Evolutionary conservation across 352 stramenopile genomes (phyloP).

Genomic region (Phytophthora nicotianae): DNA sequence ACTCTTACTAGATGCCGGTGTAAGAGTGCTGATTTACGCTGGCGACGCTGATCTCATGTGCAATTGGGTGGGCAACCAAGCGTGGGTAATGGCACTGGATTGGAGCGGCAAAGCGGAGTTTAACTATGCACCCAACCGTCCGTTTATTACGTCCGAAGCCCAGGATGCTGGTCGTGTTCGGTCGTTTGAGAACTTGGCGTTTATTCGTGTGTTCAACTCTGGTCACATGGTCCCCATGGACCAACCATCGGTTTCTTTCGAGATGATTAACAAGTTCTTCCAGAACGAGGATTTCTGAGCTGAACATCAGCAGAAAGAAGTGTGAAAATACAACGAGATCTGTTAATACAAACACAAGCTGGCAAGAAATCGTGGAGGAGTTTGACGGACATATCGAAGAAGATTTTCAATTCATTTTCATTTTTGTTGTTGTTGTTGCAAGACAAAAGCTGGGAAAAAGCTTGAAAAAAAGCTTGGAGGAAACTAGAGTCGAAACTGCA

Average conservation of each 20-base stretch:
- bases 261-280: constrained; percentile 94
- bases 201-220: constrained; percentile 93
- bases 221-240: constrained; percentile 96
- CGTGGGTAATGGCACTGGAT: constrained; percentile 92
- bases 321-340: constrained; percentile 1
- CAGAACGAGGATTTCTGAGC: constrained; percentile 49
- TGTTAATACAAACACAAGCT: constrained; percentile 3
- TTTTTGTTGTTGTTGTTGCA: too few relatives aligned
- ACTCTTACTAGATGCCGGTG: constrained; percentile 74
- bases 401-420: too few relatives aligned
- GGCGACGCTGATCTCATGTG: constrained; percentile 98
- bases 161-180: constrained; percentile 49
- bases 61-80: constrained; percentile 97
- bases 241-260: constrained; percentile 89
- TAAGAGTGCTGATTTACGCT: constrained; percentile 94
- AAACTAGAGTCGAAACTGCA: too few relatives aligned
- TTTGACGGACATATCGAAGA: background rate
- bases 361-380: too few relatives aligned
- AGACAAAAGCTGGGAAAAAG: too few relatives aligned
- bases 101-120: constrained; percentile 93
- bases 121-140: constrained; percentile 50
- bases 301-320: background rate
- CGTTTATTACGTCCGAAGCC: constrained; percentile 31
- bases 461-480: too few relatives aligned
- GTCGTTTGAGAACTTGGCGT: constrained; percentile 81